Evolutionary conservation across 225 moss, liverwort and hornwort species (phyloP), one percentile per base, ranked within the genome.

Genomic region (Sphagnum tenellum): DNA sequence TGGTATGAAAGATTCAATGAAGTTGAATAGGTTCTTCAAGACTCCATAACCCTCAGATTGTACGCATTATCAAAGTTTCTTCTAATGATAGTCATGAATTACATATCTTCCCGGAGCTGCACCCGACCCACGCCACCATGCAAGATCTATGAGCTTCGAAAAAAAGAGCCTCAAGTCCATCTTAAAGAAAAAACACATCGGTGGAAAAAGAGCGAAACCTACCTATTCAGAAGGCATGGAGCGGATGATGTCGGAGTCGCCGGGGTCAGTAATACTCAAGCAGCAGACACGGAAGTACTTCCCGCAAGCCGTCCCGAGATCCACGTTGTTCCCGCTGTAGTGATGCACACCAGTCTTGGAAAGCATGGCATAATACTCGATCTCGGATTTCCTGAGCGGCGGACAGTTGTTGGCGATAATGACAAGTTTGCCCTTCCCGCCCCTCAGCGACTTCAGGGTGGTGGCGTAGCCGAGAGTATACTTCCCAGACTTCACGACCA

Each of bases 301-400:
- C 56, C 81, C 81, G 69, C 81, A 81, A 2, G 77, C 77, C 4
- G 81, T 81, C 44, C 77, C 77, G 9, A 81, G 77, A 55, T 81
- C 81, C 7, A 81, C 72, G 47, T 81, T 81, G 77, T 77, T 77
- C 74, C 81, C 81, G 45, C 74, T 77, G 72, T 81, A 81, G 45
- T 81, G 81, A 46, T 81, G 81, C 2, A 81, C 81, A n/a, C 81
- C 77, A 47, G 81, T 81, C 71, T 81, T 81, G 8, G 81, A 81
- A 2, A 81, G 66, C 81, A 81, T 81, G 10, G 81, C 74, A 71
- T 81, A 81, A 60, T 81, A 81, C 67, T 81, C 81, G 11, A 81
- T 81, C 50, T 81, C 81, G 2, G 81, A 81, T 60, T 81, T 81
- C 69, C 81, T 77, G 71, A 81, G 47, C 0, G 81, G 81, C 5